Base-by-base conservation (phyloP, 331 rosid species). In the Erythrophleum ivorense region DNA sequence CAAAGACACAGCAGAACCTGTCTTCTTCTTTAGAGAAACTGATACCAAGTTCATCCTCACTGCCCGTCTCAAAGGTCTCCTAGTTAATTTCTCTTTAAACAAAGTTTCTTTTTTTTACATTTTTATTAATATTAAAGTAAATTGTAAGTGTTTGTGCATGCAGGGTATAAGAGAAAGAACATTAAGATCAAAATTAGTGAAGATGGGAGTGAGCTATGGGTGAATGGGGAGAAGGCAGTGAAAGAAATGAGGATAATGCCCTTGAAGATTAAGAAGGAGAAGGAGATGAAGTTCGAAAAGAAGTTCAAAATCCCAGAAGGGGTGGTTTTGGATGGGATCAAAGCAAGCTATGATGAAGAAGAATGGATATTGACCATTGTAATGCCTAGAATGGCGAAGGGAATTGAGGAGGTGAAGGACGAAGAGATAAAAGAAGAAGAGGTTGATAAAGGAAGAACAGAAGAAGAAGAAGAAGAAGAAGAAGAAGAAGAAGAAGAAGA, bases 361-460 rank as follows among this genome's bases (percentile, higher is more conserved):
- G 92, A 89, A 19, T 87, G 89, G 6, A 36, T 58, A 16, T 85
- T 94, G 72, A 89, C 74, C 7, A 89, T 91, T 16, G 18, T 84
- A 46, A 91, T 95, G 93, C 95, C 97, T 31, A 95, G 92, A 81
- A 72, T 15, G 36, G 85, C 15, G 43, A 83, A 91, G 71, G 91
- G 95, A 12, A 81, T 88, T 50, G 86, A 90, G 84, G 97, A 87
- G 74, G 87, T 87, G 50, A 81, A 73, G 75, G 91, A 92, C 73
- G 86, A 86, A 72, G 11, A 36, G 18, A 29, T 18, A n/a, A 9
- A 55, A 6, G 11, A 55, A 55, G 11, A 55, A 18, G 59, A 53
- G 4, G 31, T 4, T 55, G 31, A 55, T 55, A 5, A 18, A 15
- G 59, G 7, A 16, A 53, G 6, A 53, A 3, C 31, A 18, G 7